These are phyloP conservation scores for Dryas alaskensis DNA, from an alignment of 306 rosid species.

Conservation along the genomic window DNA sequence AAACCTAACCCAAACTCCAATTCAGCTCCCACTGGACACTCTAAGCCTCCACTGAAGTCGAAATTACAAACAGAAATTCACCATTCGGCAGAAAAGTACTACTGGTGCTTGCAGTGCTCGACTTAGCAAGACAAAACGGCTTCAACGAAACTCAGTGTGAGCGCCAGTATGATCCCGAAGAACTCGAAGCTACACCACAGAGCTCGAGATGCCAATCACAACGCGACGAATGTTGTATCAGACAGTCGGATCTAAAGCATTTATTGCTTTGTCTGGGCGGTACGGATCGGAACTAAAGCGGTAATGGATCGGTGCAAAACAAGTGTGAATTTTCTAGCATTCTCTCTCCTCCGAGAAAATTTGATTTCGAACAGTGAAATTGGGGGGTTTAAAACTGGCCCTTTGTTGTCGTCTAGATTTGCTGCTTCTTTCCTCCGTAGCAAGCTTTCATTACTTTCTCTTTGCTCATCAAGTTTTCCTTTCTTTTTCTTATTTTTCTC, in stretches of 20 bases:
- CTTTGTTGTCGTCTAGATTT: slow-evolving; percentile 35
- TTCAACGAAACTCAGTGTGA: slow-evolving; percentile 22
- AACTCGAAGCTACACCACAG: slow-evolving; percentile 25
- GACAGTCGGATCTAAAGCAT: slow-evolving; percentile 64
- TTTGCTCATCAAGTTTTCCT: not conserved
- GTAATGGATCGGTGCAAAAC: slow-evolving; percentile 42
- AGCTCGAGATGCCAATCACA: slow-evolving; percentile 26
- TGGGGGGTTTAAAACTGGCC: slow-evolving; percentile 26
- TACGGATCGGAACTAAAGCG: slow-evolving; percentile 44
- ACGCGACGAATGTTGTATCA: slow-evolving; percentile 41
- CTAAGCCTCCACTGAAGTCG: slow-evolving; percentile 29
- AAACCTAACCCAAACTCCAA: slow-evolving; percentile 32
- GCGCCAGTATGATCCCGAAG: slow-evolving; percentile 40
- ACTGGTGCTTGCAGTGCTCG: slow-evolving; percentile 5
- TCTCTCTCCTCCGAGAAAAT: slow-evolving; percentile 33
- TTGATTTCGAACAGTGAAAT: slow-evolving; percentile 22
- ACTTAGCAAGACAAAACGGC: slow-evolving; percentile 32
- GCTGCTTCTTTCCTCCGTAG: slow-evolving; percentile 54
- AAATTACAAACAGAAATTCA: slow-evolving; percentile 17
- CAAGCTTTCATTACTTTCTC: slow-evolving; percentile 40
- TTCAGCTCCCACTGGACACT: slow-evolving; percentile 20
- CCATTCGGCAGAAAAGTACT: slow-evolving; percentile 13
- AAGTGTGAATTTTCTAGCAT: slow-evolving; percentile 24
- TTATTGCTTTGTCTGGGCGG: slow-evolving; percentile 34
- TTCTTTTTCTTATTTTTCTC: slow-evolving; percentile 7